Conservation (phyloP, 768 basidiomycete species). For the Boletus insuetus region DNA sequence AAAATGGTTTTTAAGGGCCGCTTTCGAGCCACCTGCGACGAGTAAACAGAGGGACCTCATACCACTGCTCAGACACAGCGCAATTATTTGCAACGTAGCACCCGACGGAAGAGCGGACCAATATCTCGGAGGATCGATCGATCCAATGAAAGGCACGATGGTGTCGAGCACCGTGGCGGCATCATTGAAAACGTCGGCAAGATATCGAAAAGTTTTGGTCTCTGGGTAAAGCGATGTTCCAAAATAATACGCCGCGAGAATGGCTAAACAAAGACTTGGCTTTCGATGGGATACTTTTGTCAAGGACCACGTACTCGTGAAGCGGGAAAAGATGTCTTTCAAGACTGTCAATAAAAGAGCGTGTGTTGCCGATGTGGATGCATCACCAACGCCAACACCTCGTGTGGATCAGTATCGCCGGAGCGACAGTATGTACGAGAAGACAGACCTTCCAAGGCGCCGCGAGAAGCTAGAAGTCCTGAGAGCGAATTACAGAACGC, state of each 20-base stretch:
- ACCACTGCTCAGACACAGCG: constrained; percentile 58
- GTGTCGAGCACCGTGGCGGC: constrained; percentile 57
- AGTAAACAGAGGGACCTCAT: constrained; percentile 59
- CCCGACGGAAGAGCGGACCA: constrained; percentile 34
- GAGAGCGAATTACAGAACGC: constrained; percentile 70
- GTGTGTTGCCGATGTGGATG: constrained; percentile 61
- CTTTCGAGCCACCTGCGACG: constrained; percentile 68
- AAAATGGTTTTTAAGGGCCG: constrained; percentile 66
- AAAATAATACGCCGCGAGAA: constrained; percentile 57
- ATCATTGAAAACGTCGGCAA: constrained; percentile 68
- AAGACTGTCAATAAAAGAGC: constrained; percentile 64
- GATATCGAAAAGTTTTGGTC: constrained; percentile 65
- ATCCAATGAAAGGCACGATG: constrained; percentile 52
- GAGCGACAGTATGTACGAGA: neutral
- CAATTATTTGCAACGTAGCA: constrained; percentile 40
- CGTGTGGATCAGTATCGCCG: constrained; percentile 16
- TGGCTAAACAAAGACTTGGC: constrained; percentile 41
- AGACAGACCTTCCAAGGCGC: constrained; percentile 58
- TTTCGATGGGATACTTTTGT: neutral
- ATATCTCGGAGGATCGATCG: constrained; percentile 24
- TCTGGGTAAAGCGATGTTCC: constrained; percentile 67
- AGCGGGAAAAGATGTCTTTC: constrained; percentile 60
- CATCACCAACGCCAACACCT: constrained; percentile 69
- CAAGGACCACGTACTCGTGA: constrained; percentile 49
- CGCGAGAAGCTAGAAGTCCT: constrained; percentile 60